A percentile compares a stretch with the other conserved stretches of the same genome.
These are phyloP conservation scores for Saccharomycopsis fibuligera DNA, from an alignment of 805 yeast genomes.

Conservation along the genomic window DNA sequence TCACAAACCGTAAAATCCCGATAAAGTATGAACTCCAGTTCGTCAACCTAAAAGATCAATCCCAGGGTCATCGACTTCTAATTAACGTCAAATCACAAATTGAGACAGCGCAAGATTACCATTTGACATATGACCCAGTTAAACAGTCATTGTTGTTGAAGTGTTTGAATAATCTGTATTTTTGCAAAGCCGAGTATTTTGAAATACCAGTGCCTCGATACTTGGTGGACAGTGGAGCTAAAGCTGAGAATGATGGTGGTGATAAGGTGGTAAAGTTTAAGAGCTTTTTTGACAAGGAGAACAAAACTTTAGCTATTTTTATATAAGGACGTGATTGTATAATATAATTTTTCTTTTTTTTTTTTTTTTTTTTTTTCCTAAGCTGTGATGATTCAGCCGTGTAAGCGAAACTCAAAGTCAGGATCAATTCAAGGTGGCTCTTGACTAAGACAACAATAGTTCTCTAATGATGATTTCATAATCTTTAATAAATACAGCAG, in stretches of 20 bases:
- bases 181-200: slow-evolving; percentile 24
- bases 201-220: slow-evolving; percentile 34
- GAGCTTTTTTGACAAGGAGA: slow-evolving; percentile 3
- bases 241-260: neutral
- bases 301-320: slow-evolving; percentile 5
- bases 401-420: too few species aligned
- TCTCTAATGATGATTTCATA: too few species aligned
- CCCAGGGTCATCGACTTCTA: slow-evolving; percentile 27
- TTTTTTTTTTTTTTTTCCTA: too few species aligned
- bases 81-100: slow-evolving; percentile 31
- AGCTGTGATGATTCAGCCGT: too few species aligned
- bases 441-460: too few species aligned
- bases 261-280: too few species aligned
- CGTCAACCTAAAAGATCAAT: slow-evolving; percentile 25
- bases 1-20: slow-evolving; percentile 9
- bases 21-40: slow-evolving; percentile 23
- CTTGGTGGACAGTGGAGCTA: neutral
- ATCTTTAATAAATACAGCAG: too few species aligned
- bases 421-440: too few species aligned
- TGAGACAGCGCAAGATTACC: slow-evolving; percentile 31
- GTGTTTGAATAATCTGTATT: slow-evolving; percentile 25
- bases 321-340: too few species aligned
- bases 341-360: too few species aligned
- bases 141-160: slow-evolving; percentile 30
- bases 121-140: slow-evolving; percentile 26